These are phyloP conservation scores for Nectriaceae sp. DNA, from an alignment of 2,329 filamentous ascomycete genomes.

Conservation along the genomic window DNA sequence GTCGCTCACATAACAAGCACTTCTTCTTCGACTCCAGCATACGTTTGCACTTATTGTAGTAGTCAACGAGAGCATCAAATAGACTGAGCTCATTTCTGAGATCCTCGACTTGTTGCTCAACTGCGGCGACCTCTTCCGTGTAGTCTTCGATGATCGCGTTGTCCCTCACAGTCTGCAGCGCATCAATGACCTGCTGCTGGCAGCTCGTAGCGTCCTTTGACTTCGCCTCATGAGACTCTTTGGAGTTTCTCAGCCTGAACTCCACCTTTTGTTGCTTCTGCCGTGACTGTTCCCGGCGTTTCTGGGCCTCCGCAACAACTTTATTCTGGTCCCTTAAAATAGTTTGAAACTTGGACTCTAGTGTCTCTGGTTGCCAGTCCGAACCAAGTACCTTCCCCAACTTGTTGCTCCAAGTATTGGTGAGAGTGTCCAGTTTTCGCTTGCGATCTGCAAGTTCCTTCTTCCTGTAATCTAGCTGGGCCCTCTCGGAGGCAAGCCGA, in stretches of 20 bases:
- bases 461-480: conserved; percentile 79
- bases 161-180: conserved; percentile 47
- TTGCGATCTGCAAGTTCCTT: conserved; percentile 77
- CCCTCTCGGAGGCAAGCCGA: conserved; percentile 77
- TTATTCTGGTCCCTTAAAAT: conserved; percentile 59
- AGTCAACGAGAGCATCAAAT: conserved; percentile 68
- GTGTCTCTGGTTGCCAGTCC: conserved; percentile 67
- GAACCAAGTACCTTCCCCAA: conserved; percentile 64
- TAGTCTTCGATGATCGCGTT: conserved; percentile 56
- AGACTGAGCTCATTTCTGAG: conserved; percentile 68
- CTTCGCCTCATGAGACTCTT: conserved; percentile 65
- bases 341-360: conserved; percentile 72
- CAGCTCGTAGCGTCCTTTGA: conserved; percentile 62
- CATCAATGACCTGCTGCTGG: conserved; percentile 56
- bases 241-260: conserved; percentile 67
- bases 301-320: conserved; percentile 64
- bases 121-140: conserved; percentile 49
- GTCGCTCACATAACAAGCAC: conserved; percentile 75
- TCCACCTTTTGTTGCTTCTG: conserved; percentile 77
- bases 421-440: conserved; percentile 76
- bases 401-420: conserved; percentile 70
- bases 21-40: conserved; percentile 67
- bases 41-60: conserved; percentile 69
- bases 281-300: conserved; percentile 67
- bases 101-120: conserved; percentile 59